phyloP scores from a whole-genome alignment of 2,329 filamentous ascomycete genomes.

The Diplocarpon mali region DNA sequence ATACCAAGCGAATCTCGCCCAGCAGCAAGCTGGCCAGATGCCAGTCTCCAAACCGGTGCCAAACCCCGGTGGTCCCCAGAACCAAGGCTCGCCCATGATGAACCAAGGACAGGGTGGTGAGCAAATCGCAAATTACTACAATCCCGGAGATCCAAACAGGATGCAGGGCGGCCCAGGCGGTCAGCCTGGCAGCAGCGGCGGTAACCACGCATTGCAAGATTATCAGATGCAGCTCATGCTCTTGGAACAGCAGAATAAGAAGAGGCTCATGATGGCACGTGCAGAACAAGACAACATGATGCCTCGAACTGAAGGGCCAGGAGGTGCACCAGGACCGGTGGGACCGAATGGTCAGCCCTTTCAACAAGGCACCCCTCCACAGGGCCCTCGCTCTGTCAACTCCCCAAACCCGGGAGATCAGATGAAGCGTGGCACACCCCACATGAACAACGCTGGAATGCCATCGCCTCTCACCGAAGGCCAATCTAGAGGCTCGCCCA shows the following conservation, averaged over 20 bases:
- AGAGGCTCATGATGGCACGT: conserved; percentile 71
- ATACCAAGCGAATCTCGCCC: conserved; percentile 74
- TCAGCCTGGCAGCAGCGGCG: conserved; percentile 24
- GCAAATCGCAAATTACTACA: conserved; percentile 49
- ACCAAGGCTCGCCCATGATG: conserved; percentile 74
- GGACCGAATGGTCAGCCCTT: conserved; percentile 52
- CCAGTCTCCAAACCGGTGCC: conserved; percentile 38
- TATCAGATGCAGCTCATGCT: conserved; percentile 87
- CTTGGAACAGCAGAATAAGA: conserved; percentile 80
- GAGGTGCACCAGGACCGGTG: conserved; percentile 40
- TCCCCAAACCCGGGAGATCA: conserved; percentile 70
- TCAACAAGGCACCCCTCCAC: conserved; percentile 58
- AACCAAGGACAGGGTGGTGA: conserved; percentile 56
- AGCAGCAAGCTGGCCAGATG: conserved; percentile 47
- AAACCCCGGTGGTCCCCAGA: conserved; percentile 61
- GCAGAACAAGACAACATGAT: conserved; percentile 61
- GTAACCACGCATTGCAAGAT: conserved; percentile 71
- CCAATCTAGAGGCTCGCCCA: conserved; percentile 56
- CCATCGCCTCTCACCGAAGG: conserved; percentile 64
- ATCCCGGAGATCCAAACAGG: conserved; percentile 43
- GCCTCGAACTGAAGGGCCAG: conserved; percentile 36
- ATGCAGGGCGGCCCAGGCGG: conserved; percentile 46
- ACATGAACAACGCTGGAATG: conserved; percentile 58
- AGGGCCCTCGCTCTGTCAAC: conserved; percentile 52
- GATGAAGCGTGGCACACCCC: conserved; percentile 68